These are phyloP conservation scores for Dentiscutata heterogama DNA, from an alignment of 371 early-diverging fungal species.

Conservation along the genomic window DNA sequence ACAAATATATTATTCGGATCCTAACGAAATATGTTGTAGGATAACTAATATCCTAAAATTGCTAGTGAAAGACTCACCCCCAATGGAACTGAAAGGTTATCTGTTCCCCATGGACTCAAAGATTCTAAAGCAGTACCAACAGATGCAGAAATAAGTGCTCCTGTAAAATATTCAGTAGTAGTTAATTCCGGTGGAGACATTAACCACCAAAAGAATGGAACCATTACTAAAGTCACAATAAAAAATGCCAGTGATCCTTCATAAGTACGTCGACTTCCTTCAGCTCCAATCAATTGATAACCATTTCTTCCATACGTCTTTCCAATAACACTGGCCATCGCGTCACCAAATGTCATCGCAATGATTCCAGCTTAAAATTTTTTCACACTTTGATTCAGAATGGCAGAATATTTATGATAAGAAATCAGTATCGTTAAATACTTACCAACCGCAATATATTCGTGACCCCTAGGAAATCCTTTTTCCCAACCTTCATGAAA, in stretches of 20 bases:
- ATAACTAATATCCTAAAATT: background rate
- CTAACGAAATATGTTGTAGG: background rate
- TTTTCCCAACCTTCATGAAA: constrained; percentile 36
- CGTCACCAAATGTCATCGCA: constrained; percentile 42
- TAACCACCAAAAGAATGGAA: constrained; percentile 30
- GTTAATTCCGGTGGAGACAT: constrained; percentile 12
- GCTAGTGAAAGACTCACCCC: constrained; percentile 14
- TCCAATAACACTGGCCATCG: constrained; percentile 34
- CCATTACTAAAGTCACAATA: background rate
- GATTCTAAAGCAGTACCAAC: constrained; percentile 16
- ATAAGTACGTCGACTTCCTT: background rate
- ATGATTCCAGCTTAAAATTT: constrained; percentile 17
- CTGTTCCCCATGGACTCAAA: constrained; percentile 31
- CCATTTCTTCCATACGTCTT: background rate
- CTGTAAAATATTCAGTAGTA: background rate
- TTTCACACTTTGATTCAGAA: background rate
- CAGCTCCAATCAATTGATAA: background rate
- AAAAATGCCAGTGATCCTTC: constrained; percentile 38
- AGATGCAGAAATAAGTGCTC: constrained; percentile 19
- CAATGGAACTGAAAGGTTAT: constrained; percentile 26
- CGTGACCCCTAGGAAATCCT: constrained; percentile 34
- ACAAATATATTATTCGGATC: too few relatives aligned
- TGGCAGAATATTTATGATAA: too few relatives aligned
- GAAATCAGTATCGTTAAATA: background rate
- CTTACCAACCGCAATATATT: constrained; percentile 31